Percentiles rank a stretch among this genome's conserved stretches.
phyloP scores from a whole-genome alignment of 495 filamentous ascomycete genomes.

The Clohesyomyces aquaticus region DNA sequence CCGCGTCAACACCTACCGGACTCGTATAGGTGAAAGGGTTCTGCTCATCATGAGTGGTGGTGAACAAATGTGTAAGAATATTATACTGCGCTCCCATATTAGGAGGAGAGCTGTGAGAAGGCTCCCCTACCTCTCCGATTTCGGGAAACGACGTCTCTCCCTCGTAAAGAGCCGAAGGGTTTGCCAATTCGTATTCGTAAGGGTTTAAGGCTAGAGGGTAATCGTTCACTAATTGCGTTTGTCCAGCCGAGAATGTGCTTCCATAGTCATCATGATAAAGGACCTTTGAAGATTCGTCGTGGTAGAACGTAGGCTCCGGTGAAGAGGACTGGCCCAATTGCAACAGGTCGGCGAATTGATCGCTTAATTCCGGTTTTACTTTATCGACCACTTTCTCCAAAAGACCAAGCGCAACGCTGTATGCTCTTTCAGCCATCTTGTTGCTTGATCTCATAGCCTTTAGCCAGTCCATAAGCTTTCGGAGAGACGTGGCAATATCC shows the following conservation, averaged over 20 bases:
- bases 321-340: too few relatives aligned
- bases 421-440: slow-evolving; percentile 19
- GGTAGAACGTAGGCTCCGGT: too few relatives aligned
- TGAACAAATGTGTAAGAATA: neutral
- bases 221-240: too few relatives aligned
- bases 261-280: too few relatives aligned
- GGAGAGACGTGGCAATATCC: slow-evolving; percentile 14
- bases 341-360: neutral
- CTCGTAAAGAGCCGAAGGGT: neutral
- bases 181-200: neutral
- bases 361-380: slow-evolving; percentile 2
- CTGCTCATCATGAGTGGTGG: slow-evolving; percentile 1
- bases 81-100: neutral
- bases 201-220: neutral
- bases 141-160: neutral
- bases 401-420: slow-evolving; percentile 12
- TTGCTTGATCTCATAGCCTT: slow-evolving; percentile 23
- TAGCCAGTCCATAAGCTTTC: slow-evolving; percentile 32
- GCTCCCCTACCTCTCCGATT: neutral
- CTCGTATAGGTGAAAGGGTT: neutral
- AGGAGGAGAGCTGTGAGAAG: neutral
- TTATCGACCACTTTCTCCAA: slow-evolving; percentile 9
- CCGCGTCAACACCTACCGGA: neutral
- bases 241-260: too few relatives aligned
- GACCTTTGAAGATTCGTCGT: too few relatives aligned